Base-by-base conservation (phyloP, 192 early-diverging fungal genomes). In the Coemansia sp. region DNA sequence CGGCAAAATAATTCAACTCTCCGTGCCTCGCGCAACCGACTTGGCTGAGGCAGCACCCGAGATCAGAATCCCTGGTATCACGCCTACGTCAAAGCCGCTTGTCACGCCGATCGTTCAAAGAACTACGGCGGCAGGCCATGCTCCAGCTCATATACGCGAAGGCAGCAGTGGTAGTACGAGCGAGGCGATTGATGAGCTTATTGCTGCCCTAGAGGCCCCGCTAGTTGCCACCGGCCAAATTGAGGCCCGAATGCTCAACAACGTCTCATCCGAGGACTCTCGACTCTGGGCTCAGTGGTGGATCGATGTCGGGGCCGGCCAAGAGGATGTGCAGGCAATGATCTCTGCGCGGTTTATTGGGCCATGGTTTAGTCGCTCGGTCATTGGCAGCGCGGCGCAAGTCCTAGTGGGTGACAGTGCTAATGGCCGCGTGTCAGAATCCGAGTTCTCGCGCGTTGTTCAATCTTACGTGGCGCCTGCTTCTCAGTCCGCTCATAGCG, bases 321-420 rank as follows among this genome's bases (percentile, higher is more conserved):
- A 41, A 7, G 22, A 32, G 15, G 25, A 22, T 5, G 20, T 3
- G 3, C 40, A 43, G 15, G 24, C 29, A 19, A 37, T 8, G 40
- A 60, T 65, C 20, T 46, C 45, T 12, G 35, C 19, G 4, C 58
- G 60, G 61, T 63, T 60, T 47, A 36, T 71, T 40, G 77, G 68
- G 0, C 64, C 62, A 11, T 79, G 77, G 77, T 79, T 74, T 64
- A 42, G 64, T 6, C 53, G 59, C n/a, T 20, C 64, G 6, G 64
- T 79, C 22, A 31, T 79, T 24, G 68, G 56, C 19, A 39, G 49
- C 1, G 43, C 53, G 20, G 54, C 67, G 2, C 32, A 31, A 15
- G 25, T 62, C 1, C 0, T 76, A 2, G 38, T 64, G 6, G 53
- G 31, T 6, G 20, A 31, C 29, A 25, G 47, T 27, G 9, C 2